These are phyloP conservation scores for Kodamaea neixiangensis DNA, from an alignment of 805 yeast genomes.

Conservation along the genomic window DNA sequence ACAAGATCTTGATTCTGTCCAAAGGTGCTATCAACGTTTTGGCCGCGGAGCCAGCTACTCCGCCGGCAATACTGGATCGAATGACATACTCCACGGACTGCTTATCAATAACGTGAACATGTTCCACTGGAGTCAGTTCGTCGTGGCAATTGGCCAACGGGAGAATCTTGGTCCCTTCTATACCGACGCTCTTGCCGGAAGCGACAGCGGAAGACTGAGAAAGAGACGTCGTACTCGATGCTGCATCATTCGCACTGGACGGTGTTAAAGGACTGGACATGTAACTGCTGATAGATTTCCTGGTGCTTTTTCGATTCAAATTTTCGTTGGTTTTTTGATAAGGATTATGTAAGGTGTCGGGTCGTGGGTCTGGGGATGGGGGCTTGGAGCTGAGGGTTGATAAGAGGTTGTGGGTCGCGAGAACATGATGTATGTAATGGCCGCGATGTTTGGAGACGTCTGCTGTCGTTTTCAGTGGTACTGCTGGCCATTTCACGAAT, in stretches of 20 bases:
- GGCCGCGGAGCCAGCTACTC: conserved; percentile 94
- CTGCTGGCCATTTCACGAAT: no score
- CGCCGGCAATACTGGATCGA: conserved; percentile 90
- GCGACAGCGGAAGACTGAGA: background rate
- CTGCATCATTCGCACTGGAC: background rate
- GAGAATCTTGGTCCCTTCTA: conserved; percentile 1
- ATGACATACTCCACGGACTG: conserved; percentile 76
- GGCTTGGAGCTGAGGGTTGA: no score
- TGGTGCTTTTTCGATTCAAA: background rate
- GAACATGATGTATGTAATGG: no score
- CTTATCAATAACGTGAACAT: conserved; percentile 53
- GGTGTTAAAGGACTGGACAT: conserved; percentile 1
- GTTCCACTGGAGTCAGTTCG: conserved; percentile 31
- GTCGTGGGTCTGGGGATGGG: no score
- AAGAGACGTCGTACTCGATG: background rate
- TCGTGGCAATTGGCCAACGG: conserved; percentile 23
- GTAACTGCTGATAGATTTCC: background rate
- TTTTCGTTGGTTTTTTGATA: background rate
- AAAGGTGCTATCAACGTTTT: conserved; percentile 94
- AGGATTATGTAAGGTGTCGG: conserved; percentile 1
- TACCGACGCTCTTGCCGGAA: background rate
- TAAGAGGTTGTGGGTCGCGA: background rate
- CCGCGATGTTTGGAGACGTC: no score
- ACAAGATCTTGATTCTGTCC: conserved; percentile 90
- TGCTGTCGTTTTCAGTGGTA: no score